Conservation (phyloP, 352 stramenopile genomes). For the Phytopythium vexans region DNA sequence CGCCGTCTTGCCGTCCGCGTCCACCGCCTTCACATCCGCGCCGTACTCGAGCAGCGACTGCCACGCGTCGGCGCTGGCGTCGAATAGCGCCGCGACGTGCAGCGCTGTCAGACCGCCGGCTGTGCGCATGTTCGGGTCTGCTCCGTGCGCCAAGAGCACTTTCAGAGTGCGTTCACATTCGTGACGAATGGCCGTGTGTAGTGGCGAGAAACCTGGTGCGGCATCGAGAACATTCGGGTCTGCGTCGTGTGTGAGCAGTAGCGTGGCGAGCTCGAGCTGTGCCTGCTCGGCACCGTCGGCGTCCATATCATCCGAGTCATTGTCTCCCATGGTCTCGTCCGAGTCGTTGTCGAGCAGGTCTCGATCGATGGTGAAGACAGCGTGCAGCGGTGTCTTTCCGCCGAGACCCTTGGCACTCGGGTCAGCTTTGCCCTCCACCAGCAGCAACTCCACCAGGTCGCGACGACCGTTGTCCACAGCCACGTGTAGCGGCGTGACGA, state of each 20-base stretch:
- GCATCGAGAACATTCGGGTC: constrained; percentile 1
- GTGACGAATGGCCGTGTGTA: constrained; percentile 1
- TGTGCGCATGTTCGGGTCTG: background rate
- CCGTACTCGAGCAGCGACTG: background rate
- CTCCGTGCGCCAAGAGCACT: background rate
- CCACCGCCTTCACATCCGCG: background rate
- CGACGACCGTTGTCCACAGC: background rate
- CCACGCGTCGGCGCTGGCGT: constrained; percentile 1
- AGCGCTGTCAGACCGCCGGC: constrained; percentile 1
- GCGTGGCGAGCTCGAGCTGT: background rate
- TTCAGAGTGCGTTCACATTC: background rate
- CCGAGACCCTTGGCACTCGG: background rate
- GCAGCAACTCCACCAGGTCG: background rate
- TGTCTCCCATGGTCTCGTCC: background rate
- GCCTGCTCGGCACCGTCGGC: background rate
- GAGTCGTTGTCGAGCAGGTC: background rate
- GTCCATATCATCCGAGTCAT: background rate
- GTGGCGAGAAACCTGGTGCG: background rate
- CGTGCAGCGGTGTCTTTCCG: constrained; percentile 2
- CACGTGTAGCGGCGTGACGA: background rate
- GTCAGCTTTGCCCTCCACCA: background rate
- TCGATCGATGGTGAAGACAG: constrained; percentile 2
- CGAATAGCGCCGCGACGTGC: constrained; percentile 3
- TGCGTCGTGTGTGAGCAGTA: background rate
- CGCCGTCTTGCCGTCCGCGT: background rate